Base-by-base conservation (phyloP, 768 basidiomycete genomes). In the Auricularia sp. region DNA sequence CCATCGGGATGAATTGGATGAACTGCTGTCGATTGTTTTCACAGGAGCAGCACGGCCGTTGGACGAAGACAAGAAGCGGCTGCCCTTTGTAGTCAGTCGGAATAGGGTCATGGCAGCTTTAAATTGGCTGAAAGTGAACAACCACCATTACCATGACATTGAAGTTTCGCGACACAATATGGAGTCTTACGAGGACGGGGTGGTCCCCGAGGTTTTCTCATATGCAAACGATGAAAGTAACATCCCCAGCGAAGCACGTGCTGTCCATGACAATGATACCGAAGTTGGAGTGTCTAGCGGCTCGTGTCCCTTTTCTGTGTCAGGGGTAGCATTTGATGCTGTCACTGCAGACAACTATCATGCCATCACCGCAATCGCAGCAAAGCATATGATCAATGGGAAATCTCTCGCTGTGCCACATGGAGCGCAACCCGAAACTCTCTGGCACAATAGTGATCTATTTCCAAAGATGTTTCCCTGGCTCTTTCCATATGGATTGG, bases 401-500 rank as follows among this genome's bases (percentile, higher is more conserved):
- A 71, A 68, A n/a, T 64, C 73, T 0, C 67, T 80, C 1, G 73
- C 65, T 0, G 68, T 77, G 4, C 76, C 75, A 1, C 75, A 75
- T 63, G 63, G 66, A 6, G 42, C 44, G 3, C 42, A 67, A 3
- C 69, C 73, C 18, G 68, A 76, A 47, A 73, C 72, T 8, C 72
- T 76, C 14, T 79, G 71, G 39, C 63, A 75, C 16, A 78, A 80
- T 67, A 72, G 73, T 3, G 63, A 69, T 3, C 63, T 77, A 1
- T 79, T 76, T 67, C 76, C 79, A 1, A 67, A 70, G 14, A 76
- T 76, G 75, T 78, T 76, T 69, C 77, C 77, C 0, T 79, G 78
- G 76, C 63, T 79, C 2, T 80, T 76, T 67, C 78, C 77, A 0
- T 79, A 79, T 69, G 77, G 79, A 0, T 24, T 68, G 8, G 79